These are phyloP conservation scores for Hypoxylon sp. DNA, from an alignment of 2,329 filamentous ascomycete genomes.

Conservation along the genomic window DNA sequence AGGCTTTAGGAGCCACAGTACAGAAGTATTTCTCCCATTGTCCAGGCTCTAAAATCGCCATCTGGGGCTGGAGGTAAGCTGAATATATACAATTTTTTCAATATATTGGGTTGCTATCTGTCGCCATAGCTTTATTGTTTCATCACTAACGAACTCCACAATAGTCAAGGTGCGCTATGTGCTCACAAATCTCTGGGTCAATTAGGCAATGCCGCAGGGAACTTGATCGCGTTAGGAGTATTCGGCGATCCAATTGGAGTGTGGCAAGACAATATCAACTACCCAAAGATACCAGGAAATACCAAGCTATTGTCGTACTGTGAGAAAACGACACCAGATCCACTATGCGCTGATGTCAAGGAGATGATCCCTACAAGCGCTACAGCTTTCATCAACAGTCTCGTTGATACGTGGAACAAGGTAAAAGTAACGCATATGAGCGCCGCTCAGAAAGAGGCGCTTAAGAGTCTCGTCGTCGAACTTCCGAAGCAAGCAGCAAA, in stretches of 20 bases:
- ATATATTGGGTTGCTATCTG: background rate
- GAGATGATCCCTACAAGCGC: conserved; percentile 36
- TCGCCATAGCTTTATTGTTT: background rate
- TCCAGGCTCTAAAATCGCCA: conserved; percentile 33
- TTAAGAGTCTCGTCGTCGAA: conserved; percentile 24
- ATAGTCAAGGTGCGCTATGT: conserved; percentile 44
- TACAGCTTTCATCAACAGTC: conserved; percentile 29
- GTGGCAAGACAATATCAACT: conserved; percentile 39
- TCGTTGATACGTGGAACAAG: conserved; percentile 38
- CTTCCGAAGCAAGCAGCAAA: conserved; percentile 36
- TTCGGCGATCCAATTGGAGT: conserved; percentile 43
- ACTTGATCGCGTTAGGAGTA: conserved; percentile 40
- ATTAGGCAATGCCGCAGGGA: conserved; percentile 33
- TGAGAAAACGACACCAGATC: conserved; percentile 37
- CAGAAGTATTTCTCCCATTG: conserved; percentile 40
- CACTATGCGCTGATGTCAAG: conserved; percentile 33
- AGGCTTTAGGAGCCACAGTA: conserved; percentile 31
- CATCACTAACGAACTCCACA: conserved; percentile 1
- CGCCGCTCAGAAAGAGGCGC: conserved; percentile 37
- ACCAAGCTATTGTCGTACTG: conserved; percentile 38
- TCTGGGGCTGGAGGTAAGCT: conserved; percentile 47
- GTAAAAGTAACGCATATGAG: conserved; percentile 37
- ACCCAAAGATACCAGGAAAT: conserved; percentile 31
- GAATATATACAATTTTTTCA: background rate
- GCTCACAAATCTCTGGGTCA: conserved; percentile 42